phyloP scores from a whole-genome alignment of 768 basidiomycete species.

The Termitomyces sp. region DNA sequence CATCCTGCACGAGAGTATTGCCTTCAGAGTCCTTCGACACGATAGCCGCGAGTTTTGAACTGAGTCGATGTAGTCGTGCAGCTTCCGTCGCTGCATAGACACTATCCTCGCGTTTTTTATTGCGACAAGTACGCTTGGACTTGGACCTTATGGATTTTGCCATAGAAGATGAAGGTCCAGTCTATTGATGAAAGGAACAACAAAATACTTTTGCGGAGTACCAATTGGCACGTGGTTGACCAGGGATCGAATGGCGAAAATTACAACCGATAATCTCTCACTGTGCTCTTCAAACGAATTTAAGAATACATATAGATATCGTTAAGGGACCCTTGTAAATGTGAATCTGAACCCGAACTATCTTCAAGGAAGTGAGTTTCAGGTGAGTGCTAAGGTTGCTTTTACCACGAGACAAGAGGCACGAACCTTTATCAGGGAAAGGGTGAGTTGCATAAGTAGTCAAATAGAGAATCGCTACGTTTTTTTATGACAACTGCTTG shows the following conservation, averaged over 20 bases:
- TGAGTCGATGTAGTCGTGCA: slow-evolving; percentile 68
- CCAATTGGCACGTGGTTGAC: slow-evolving; percentile 4
- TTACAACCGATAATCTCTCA: no score
- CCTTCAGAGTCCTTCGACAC: slow-evolving; percentile 34
- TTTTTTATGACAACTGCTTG: neutral
- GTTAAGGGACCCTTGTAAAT: neutral
- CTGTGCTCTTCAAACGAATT: neutral
- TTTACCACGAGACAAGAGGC: no score
- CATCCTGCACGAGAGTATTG: slow-evolving; percentile 26
- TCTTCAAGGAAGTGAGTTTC: neutral
- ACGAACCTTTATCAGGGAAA: no score
- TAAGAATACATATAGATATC: neutral
- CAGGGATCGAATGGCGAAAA: slow-evolving; percentile 2
- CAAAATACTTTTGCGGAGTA: slow-evolving; percentile 11
- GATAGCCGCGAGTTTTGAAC: slow-evolving; percentile 52
- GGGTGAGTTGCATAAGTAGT: neutral
- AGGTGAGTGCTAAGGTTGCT: neutral
- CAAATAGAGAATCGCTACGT: neutral
- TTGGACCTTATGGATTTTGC: slow-evolving; percentile 84
- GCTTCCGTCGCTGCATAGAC: slow-evolving; percentile 76
- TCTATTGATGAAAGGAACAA: no score
- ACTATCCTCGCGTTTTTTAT: slow-evolving; percentile 69
- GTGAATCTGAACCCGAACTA: neutral
- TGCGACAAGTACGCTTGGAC: slow-evolving; percentile 70
- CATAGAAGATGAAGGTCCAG: slow-evolving; percentile 41